phyloP scores from a whole-genome alignment of 1,284 basidiomycete species.

The Apiotrichum laibachii region DNA sequence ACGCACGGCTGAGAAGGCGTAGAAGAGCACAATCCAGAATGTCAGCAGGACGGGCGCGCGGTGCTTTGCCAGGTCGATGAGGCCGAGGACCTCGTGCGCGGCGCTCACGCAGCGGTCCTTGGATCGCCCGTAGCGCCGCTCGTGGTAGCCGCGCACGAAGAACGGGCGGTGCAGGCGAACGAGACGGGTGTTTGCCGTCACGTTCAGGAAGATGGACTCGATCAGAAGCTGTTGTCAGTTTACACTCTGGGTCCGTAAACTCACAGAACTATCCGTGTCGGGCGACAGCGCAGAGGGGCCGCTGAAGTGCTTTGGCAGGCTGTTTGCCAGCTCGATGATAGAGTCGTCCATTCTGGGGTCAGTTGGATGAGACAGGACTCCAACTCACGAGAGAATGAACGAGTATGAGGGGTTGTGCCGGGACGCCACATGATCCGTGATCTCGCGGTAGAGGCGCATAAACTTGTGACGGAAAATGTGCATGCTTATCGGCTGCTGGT shows the following conservation, averaged over 20 bases:
- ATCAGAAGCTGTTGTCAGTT: constrained; percentile 8
- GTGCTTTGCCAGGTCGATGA: constrained; percentile 16
- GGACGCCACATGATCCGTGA: constrained; percentile 21
- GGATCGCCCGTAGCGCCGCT: constrained; percentile 12
- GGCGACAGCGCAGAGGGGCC: constrained; percentile 10
- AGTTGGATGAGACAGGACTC: neutral
- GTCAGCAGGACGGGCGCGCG: constrained; percentile 14
- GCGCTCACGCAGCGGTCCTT: constrained; percentile 18
- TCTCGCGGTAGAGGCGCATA: constrained; percentile 23
- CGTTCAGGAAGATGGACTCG: constrained; percentile 22
- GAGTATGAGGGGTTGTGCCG: constrained; percentile 17
- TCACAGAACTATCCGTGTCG: constrained; percentile 5
- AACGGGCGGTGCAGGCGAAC: constrained; percentile 21
- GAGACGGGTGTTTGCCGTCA: constrained; percentile 18
- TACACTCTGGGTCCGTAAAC: neutral
- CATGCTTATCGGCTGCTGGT: constrained; percentile 17
- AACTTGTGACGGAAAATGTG: constrained; percentile 25
- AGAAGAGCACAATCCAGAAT: constrained; percentile 23
- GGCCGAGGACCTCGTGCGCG: constrained; percentile 10
- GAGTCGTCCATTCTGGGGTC: constrained; percentile 18
- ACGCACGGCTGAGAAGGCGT: constrained; percentile 21
- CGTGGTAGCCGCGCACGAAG: constrained; percentile 22
- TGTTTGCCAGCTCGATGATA: constrained; percentile 17
- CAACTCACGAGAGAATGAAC: constrained; percentile 17
- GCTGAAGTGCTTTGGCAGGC: constrained; percentile 18